These are phyloP conservation scores for Mariannaea elegans DNA, from an alignment of 2,329 filamentous ascomycete species.

Conservation along the genomic window DNA sequence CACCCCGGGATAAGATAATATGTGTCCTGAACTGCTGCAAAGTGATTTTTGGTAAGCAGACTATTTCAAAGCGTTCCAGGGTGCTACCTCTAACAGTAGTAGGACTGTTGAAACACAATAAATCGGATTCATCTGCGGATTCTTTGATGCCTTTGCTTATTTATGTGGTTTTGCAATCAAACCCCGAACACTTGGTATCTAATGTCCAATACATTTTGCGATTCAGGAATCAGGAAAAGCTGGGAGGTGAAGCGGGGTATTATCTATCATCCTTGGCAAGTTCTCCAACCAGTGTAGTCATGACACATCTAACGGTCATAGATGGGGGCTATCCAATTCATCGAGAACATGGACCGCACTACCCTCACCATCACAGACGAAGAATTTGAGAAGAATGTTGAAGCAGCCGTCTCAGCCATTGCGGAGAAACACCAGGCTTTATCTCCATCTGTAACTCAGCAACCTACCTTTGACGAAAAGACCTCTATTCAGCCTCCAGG, in stretches of 20 bases:
- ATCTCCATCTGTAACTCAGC: conserved; percentile 54
- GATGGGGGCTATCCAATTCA: conserved; percentile 95
- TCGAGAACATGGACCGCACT: conserved; percentile 95
- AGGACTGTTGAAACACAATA: conserved; percentile 90
- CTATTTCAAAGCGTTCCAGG: not conserved
- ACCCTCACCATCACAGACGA: conserved; percentile 92
- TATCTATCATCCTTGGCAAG: conserved; percentile 91
- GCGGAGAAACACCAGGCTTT: conserved; percentile 81
- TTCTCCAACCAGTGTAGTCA: conserved; percentile 3
- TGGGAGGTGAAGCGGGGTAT: conserved; percentile 97
- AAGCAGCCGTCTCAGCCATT: conserved; percentile 93
- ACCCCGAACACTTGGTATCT: conserved; percentile 93
- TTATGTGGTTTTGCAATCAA: conserved; percentile 93
- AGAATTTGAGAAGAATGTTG: conserved; percentile 96
- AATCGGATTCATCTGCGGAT: conserved; percentile 94
- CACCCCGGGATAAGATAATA: conserved; percentile 98
- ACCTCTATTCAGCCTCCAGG: conserved; percentile 31
- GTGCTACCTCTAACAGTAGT: conserved; percentile 7
- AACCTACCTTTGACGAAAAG: conserved; percentile 57
- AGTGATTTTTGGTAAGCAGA: conserved; percentile 85
- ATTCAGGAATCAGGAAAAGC: conserved; percentile 96
- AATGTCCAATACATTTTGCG: conserved; percentile 98
- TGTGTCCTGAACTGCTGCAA: conserved; percentile 99
- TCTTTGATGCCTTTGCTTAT: conserved; percentile 95
- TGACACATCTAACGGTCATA: conserved; percentile 43